Evolutionary conservation across 1,284 basidiomycete genomes (phyloP), one percentile per base, ranked within the genome.

Genomic region (Melampsora larici-populina): DNA sequence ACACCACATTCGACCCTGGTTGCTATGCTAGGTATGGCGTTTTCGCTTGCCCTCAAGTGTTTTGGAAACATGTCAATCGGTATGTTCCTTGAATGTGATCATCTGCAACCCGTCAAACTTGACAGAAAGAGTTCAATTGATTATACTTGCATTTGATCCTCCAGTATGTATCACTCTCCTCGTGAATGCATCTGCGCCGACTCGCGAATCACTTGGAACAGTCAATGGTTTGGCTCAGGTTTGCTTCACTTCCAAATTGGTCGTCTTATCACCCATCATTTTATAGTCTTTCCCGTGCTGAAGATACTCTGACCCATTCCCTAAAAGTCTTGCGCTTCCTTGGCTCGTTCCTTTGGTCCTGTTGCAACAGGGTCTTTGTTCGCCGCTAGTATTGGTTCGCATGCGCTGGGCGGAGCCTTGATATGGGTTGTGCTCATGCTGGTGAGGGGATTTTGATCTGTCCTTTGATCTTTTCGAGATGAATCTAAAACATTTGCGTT

Each of bases 151-250:
- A 31, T 24, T 60, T 60, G 18, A 24, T 33, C 26, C 31, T 65
- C 21, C 33, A 75, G 73, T 67, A 21, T 75, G 73, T 26, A 67
- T 67, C 29, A 67, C 73, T 13, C 48, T 75, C 2, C 63, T 75
- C 40, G 55, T 75, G 26, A 75, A 75, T 51, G 73, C 62, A 55
- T 49, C 73, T 29, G 63, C 73, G 2, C 73, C 73, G 11, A 75
- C 43, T 43, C 46, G 29, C 40, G 63, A 40, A 21, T 36, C 73
- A 43, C 31, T 75, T 9, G 73, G 73, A 51, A 67, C 73, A 13
- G 21, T 75, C 33, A 75, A 75, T 75, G 73, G 73, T 40, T 55
- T 75, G 15, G 73, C 62, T 13, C 73, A 75, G 63, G 65, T 67
- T 36, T 29, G 73, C 29, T 60, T 29, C 21, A 15, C 11, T 43